Evolutionary conservation across 164 flowering plant genomes (phyloP), one percentile per base, ranked within the genome.

Genomic region (Vitis rotundifolia): DNA sequence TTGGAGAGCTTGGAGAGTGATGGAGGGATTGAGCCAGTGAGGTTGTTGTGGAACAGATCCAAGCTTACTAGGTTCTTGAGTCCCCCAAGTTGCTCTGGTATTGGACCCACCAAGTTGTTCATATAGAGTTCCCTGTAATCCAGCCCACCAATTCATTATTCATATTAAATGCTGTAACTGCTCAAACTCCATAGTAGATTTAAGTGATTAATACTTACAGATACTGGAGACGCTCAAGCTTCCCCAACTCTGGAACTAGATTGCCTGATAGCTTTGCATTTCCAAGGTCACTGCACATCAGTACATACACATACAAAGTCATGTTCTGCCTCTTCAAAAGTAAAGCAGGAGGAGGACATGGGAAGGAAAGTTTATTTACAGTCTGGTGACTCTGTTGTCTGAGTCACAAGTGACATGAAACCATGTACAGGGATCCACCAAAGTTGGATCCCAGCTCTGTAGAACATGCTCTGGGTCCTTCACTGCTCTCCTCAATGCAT

Each of bases 391-490:
- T 26, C 90, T 76, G 77, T 84, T 78, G 28, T 88, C 82, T 37
- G 11, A 37, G 70, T 89, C 86, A 49, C 96, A 91, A 28, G 89
- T 87, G 48, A 91, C 89, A 66, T 87, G 96, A 75, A 89, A 87
- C 96, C 96, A 91, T 19, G 96, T 87, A 58, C 97, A 91, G 0
- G 97, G 92, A 73, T 89, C 84, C 26, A 90, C 94, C 63, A 87
- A 68, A 3, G 92, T 91, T 22, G 94, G 94, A 79, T 91, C 94
- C 97, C 97, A 91, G 76, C 94, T 90, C 71, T 83, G 79, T 13
- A 89, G 74, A 49, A 89, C 93, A 52, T 80, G 75, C 10, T 72
- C 78, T 11, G 97, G 97, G 66, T 91, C 96, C 58, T 80, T 71
- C 53, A 91, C 77, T 0, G 82, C 81, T 61, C 84, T 89, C 49